Evolutionary conservation across 2,329 filamentous ascomycete genomes (phyloP), one percentile per base, ranked within the genome.

Genomic region (Aspergillus sp.): DNA sequence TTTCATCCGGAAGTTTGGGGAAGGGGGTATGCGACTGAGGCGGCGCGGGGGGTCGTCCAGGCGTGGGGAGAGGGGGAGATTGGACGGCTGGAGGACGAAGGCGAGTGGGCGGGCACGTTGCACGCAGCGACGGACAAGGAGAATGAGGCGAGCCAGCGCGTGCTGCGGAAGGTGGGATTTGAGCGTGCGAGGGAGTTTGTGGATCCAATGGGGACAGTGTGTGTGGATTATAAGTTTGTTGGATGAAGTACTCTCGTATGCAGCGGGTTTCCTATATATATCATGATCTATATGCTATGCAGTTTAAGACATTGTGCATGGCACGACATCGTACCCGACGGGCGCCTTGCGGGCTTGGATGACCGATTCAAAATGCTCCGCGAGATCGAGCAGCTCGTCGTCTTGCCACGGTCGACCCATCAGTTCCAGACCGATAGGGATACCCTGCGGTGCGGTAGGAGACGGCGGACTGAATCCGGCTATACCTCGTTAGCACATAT

Each of bases 401-500:
- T 87, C 85, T 2, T 67, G 74, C 75, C 80, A 85, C 4, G 77
- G 77, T 53, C 72, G 60, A 0, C 84, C 83, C 52, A 87, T 62
- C 19, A 87, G 79, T 69, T 87, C 84, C 76, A 87, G 79, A 0
- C 85, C 84, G 36, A 87, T 77, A 0, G 84, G 84, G 4, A 87
- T 76, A 2, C 84, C 84, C 30, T 77, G 61, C 0, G 78, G 78
- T 14, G 83, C 82, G 9, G 79, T 74, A 0, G 66, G 61, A 1
- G 69, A 79, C 1, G 73, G 59, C 1, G 72, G 61, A 19, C 80
- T 82, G 57, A 84, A 84, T 63, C 78, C 54, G 73, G 60, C 65
- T 67, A 8, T 49, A 30, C 22, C 16, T 33, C 4, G 35, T 45
- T 13, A 35, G 35, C 14, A 47, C 13, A 5, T 5, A 14, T 24